These are phyloP conservation scores for Penicillium turbatum DNA, from an alignment of 495 filamentous ascomycete genomes.

Conservation along the genomic window DNA sequence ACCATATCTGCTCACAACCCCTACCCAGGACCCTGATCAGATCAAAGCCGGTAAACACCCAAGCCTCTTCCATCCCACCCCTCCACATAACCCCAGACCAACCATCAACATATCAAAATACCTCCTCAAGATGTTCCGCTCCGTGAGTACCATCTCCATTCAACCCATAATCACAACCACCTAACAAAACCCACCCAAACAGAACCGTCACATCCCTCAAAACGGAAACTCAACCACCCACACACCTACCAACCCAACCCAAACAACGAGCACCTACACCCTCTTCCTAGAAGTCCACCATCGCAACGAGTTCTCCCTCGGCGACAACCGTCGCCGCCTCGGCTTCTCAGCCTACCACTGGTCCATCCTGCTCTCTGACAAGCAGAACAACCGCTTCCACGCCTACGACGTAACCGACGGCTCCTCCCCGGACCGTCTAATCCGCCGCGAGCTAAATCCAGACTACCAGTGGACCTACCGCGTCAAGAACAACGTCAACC, in stretches of 20 bases:
- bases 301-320: constrained; percentile 17
- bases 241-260: not conserved
- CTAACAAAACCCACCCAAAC: not conserved
- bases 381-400: not conserved
- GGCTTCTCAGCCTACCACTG: constrained; percentile 19
- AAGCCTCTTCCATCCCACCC: not conserved
- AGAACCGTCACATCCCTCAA: not conserved
- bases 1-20: not conserved
- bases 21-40: not conserved
- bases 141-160: not conserved
- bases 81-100: not conserved
- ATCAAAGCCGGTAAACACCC: not conserved
- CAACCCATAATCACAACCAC: not conserved
- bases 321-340: constrained; percentile 9
- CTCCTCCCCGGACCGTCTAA: not conserved
- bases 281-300: constrained; percentile 15
- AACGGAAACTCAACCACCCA: not conserved
- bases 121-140: not conserved
- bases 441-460: not conserved
- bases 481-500: not conserved
- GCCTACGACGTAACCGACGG: constrained; percentile 6
- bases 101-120: not conserved
- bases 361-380: constrained; percentile 13
- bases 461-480: constrained; percentile 4
- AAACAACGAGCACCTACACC: not conserved